These are phyloP conservation scores for Sugiyamaella mastotermitis DNA, from an alignment of 805 yeast genomes.

Conservation along the genomic window DNA sequence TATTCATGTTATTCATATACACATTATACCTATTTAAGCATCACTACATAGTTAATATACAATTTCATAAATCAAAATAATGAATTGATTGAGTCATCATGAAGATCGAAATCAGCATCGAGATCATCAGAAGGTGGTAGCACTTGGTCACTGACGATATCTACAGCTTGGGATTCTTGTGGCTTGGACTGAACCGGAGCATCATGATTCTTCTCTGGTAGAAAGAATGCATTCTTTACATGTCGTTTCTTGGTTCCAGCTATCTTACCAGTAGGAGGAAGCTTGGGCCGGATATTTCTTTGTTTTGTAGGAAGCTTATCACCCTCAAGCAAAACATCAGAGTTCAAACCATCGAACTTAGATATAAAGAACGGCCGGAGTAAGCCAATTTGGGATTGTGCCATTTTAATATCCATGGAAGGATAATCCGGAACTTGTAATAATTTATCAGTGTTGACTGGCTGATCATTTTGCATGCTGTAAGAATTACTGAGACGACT, in stretches of 20 bases:
- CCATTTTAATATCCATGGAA: slow-evolving; percentile 45
- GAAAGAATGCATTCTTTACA: slow-evolving; percentile 21
- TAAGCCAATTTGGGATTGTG: slow-evolving; percentile 50
- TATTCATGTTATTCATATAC: no score
- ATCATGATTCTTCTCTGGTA: no score
- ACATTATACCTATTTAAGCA: no score
- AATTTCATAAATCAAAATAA: no score
- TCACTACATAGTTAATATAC: no score
- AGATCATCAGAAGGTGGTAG: no score
- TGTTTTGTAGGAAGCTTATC: slow-evolving; percentile 79
- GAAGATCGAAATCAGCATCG: no score
- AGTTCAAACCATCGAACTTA: slow-evolving; percentile 24
- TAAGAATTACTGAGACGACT: slow-evolving; percentile 52
- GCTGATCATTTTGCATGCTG: slow-evolving; percentile 52
- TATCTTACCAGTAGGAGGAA: slow-evolving; percentile 90
- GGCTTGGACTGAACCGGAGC: no score
- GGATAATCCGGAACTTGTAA: slow-evolving; percentile 48
- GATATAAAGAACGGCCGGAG: slow-evolving; percentile 47
- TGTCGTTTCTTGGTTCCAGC: slow-evolving; percentile 53
- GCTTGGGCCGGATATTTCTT: slow-evolving; percentile 64
- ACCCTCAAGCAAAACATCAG: slow-evolving; percentile 53
- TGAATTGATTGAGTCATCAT: no score
- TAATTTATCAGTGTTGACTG: slow-evolving; percentile 5
- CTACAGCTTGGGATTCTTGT: no score
- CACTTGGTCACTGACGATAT: no score